phyloP scores from a whole-genome alignment of 352 stramenopile genomes.

The Globisporangium cederbergense region DNA sequence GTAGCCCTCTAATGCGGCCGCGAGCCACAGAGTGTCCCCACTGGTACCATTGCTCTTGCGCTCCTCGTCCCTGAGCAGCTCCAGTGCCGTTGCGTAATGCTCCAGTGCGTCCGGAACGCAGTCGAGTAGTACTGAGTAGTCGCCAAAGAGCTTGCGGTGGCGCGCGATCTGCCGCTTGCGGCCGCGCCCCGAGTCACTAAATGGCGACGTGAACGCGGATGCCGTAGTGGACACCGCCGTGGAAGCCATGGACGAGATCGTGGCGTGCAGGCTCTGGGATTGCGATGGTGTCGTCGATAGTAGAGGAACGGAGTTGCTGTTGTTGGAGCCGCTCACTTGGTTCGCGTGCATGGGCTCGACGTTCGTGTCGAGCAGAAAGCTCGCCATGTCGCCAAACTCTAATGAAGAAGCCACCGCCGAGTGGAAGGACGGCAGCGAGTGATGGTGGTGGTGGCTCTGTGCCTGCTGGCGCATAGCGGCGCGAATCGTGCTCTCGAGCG shows the following conservation, averaged over 20 bases:
- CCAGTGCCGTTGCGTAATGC: constrained; percentile 65
- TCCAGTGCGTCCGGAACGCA: constrained; percentile 65
- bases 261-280: constrained; percentile 13
- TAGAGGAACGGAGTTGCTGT: constrained; percentile 22
- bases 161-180: constrained; percentile 56
- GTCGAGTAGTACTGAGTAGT: constrained; percentile 70
- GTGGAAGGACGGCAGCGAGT: constrained; percentile 11
- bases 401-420: constrained; percentile 6
- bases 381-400: constrained; percentile 35
- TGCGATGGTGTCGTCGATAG: constrained; percentile 3
- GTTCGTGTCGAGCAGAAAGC: constrained; percentile 69
- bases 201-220: constrained; percentile 28
- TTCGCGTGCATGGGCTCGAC: constrained; percentile 46
- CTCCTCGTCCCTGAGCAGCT: constrained; percentile 78
- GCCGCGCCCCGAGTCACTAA: constrained; percentile 38
- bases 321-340: constrained; percentile 24
- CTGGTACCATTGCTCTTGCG: constrained; percentile 40
- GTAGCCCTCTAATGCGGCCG: constrained; percentile 73
- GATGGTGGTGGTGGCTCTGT: constrained; percentile 17
- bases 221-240: constrained; percentile 30
- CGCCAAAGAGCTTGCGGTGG: constrained; percentile 74
- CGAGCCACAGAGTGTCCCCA: constrained; percentile 76
- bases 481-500: constrained; percentile 71
- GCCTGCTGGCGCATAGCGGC: constrained; percentile 48
- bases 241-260: constrained; percentile 17